Conservation (phyloP, 768 basidiomycete species). For the Lentinula edodes region DNA sequence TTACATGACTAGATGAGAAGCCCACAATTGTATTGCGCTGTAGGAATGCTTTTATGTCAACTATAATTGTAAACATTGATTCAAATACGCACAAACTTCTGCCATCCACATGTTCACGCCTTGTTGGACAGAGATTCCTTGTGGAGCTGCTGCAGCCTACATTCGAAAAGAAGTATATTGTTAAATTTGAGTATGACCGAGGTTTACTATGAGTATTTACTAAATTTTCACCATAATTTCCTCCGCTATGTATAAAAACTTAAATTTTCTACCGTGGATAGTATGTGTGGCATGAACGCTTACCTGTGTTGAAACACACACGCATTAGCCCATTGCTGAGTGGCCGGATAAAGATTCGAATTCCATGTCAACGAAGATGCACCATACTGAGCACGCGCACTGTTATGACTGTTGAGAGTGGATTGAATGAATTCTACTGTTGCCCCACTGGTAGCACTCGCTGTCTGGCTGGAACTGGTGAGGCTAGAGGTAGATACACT, state of each 20-base stretch:
- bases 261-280: too few relatives aligned
- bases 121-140: constrained; percentile 9
- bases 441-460: not conserved
- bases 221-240: constrained; percentile 24
- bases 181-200: too few relatives aligned
- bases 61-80: not conserved
- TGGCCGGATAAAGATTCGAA: constrained; percentile 13
- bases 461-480: not conserved
- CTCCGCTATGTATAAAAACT: not conserved
- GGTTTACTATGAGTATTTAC: constrained; percentile 4
- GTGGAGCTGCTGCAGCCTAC: constrained; percentile 16
- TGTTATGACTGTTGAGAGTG: constrained; percentile 13
- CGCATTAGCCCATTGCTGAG: constrained; percentile 16
- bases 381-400: constrained; percentile 16
- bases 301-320: constrained; percentile 22
- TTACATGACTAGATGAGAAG: too few relatives aligned
- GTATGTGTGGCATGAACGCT: not conserved
- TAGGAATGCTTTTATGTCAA: constrained; percentile 12
- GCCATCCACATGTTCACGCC: constrained; percentile 21
- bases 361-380: constrained; percentile 20
- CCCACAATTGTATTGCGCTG: not conserved
- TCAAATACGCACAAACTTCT: constrained; percentile 19
- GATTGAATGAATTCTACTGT: not conserved
- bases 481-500: not conserved
- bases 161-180: not conserved